phyloP scores from a whole-genome alignment of 352 stramenopile genomes.

The Globisporangium iwayamae region DNA sequence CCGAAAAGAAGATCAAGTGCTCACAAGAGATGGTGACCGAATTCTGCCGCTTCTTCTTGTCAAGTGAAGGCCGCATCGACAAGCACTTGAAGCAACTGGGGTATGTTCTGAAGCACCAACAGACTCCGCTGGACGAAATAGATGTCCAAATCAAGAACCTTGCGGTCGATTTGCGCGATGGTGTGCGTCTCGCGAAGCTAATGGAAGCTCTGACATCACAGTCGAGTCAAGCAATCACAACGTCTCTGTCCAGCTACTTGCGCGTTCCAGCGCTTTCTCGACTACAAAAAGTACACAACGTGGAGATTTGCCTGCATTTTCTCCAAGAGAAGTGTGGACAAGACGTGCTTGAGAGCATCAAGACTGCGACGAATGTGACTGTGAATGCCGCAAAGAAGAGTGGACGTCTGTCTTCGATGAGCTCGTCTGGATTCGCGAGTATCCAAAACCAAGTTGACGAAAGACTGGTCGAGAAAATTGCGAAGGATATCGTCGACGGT shows the following conservation, averaged over 20 bases:
- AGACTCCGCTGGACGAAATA: constrained; percentile 94
- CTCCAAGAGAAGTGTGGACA: constrained; percentile 71
- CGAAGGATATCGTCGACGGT: constrained; percentile 95
- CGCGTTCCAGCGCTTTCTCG: constrained; percentile 93
- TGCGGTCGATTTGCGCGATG: constrained; percentile 95
- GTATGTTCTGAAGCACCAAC: constrained; percentile 87
- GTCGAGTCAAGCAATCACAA: constrained; percentile 14
- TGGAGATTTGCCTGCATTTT: constrained; percentile 87
- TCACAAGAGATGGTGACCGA: constrained; percentile 89
- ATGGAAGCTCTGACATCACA: constrained; percentile 85
- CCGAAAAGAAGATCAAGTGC: constrained; percentile 79
- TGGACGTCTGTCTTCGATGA: constrained; percentile 21
- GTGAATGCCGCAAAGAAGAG: constrained; percentile 10
- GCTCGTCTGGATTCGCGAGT: constrained; percentile 41
- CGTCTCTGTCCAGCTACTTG: constrained; percentile 73
- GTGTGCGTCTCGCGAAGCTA: constrained; percentile 90
- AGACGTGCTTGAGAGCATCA: constrained; percentile 53
- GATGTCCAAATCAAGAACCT: constrained; percentile 92
- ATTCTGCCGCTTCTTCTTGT: constrained; percentile 92
- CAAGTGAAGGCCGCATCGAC: constrained; percentile 92
- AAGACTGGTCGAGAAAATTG: constrained; percentile 53
- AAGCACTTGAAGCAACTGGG: constrained; percentile 89
- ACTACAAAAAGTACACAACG: constrained; percentile 96
- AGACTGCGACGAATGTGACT: constrained; percentile 21
- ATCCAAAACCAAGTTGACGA: constrained; percentile 51